phyloP scores from a whole-genome alignment of 352 stramenopile genomes.

The Aphanomyces invadans region DNA sequence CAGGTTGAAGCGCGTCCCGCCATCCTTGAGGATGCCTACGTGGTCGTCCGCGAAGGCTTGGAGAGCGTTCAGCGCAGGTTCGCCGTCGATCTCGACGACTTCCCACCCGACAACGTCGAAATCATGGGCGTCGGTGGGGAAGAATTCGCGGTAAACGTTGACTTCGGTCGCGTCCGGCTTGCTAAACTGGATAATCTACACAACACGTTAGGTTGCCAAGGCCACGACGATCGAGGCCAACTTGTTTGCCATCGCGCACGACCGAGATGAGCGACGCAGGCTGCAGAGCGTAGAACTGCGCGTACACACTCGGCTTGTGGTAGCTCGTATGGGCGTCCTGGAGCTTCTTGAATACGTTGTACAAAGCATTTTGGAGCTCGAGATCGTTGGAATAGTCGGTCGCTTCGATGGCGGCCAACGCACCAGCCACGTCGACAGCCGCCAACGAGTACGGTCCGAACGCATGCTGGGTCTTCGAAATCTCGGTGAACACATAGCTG shows the following conservation, averaged over 20 bases:
- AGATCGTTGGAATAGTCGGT: conserved; percentile 8
- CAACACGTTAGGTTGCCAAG: neutral
- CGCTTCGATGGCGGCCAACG: neutral
- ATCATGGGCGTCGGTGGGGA: neutral
- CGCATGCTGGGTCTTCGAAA: conserved; percentile 5
- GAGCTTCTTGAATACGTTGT: conserved; percentile 20
- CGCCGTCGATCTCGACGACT: conserved; percentile 14
- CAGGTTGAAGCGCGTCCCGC: conserved; percentile 22
- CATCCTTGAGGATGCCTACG: conserved; percentile 20
- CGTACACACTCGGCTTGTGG: conserved; percentile 16
- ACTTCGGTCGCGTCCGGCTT: conserved; percentile 17
- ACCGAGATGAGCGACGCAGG: conserved; percentile 13
- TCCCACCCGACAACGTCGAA: conserved; percentile 21
- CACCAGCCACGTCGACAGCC: conserved; percentile 11
- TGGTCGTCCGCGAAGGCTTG: conserved; percentile 16
- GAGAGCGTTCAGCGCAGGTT: conserved; percentile 8
- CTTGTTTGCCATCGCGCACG: conserved; percentile 3
- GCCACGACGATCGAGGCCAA: neutral
- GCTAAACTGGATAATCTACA: conserved; percentile 7
- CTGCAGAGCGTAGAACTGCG: conserved; percentile 21
- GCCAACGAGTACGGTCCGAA: conserved; percentile 22
- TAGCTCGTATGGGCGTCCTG: conserved; percentile 19
- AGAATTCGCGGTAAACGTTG: conserved; percentile 16
- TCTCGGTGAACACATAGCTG: conserved; percentile 19
- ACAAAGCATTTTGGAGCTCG: conserved; percentile 7